Evolutionary conservation across 106 monocot species (phyloP).

Genomic region (Allium fistulosum): DNA sequence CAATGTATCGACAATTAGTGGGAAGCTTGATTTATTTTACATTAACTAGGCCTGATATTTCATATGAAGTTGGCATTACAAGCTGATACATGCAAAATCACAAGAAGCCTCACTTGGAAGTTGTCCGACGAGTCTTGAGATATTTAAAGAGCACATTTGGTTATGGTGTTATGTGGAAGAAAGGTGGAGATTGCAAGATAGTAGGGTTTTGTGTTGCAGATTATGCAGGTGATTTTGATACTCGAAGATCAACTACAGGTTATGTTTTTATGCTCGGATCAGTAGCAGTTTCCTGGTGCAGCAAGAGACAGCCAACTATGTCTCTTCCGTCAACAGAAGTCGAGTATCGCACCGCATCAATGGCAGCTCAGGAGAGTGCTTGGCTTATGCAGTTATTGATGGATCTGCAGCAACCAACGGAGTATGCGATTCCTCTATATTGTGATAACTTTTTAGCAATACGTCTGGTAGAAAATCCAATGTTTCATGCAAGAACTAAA

Average conservation of each 20-base stretch:
- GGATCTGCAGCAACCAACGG: background rate
- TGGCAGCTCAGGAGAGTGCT: background rate
- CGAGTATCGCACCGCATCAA: background rate
- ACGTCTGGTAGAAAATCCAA: background rate
- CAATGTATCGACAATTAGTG: background rate
- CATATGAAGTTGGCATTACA: background rate
- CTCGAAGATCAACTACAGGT: background rate
- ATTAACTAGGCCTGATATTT: background rate
- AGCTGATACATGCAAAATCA: background rate
- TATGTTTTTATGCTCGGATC: background rate
- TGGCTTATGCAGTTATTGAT: background rate
- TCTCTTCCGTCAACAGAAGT: too few relatives aligned
- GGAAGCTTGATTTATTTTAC: background rate
- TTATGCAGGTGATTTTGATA: background rate
- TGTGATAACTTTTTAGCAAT: background rate
- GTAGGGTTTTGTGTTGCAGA: background rate
- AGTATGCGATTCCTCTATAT: background rate
- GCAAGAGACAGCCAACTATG: background rate
- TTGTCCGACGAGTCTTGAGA: background rate
- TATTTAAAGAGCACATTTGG: background rate
- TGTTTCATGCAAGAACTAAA: background rate
- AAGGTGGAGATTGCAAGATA: background rate
- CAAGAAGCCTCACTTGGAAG: slow-evolving; percentile 1
- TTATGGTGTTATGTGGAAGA: background rate
- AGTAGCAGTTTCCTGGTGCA: background rate